A percentile compares a stretch with the other conserved stretches of the same genome.
These are phyloP conservation scores for Funneliformis geosporum DNA, from an alignment of 192 early-diverging fungal species.

Conservation along the genomic window DNA sequence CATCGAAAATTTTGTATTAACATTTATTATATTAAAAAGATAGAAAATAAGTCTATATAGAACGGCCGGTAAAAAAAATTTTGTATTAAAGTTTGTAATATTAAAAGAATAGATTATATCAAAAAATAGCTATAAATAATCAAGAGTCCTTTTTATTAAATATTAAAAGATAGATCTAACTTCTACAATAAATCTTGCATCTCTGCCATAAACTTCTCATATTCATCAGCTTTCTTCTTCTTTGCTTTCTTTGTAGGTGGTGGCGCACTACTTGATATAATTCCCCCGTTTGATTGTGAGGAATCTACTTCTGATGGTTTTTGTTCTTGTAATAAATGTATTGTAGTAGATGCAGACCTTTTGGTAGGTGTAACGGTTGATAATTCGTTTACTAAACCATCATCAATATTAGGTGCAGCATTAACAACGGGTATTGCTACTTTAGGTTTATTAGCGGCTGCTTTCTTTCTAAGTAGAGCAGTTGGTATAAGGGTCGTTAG, in stretches of 20 bases:
- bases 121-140: too few species aligned
- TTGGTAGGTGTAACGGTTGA: slow-evolving; percentile 13
- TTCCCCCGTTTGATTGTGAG: not conserved
- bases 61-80: too few species aligned
- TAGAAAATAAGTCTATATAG: too few species aligned
- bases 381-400: slow-evolving; percentile 24
- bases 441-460: slow-evolving; percentile 42
- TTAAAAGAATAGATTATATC: too few species aligned
- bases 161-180: too few species aligned
- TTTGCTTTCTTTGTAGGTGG: slow-evolving; percentile 32
- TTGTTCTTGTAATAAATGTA: slow-evolving; percentile 18
- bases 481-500: slow-evolving; percentile 71
- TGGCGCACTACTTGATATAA: slow-evolving; percentile 7
- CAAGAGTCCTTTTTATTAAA: not conserved
- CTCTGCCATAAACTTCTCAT: slow-evolving; percentile 62
- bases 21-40: too few species aligned
- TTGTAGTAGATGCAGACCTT: slow-evolving; percentile 7
- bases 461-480: slow-evolving; percentile 57
- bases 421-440: slow-evolving; percentile 63
- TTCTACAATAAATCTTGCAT: slow-evolving; percentile 48
- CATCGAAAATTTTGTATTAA: too few species aligned
- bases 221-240: slow-evolving; percentile 58
- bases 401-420: slow-evolving; percentile 69
- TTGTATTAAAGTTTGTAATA: too few species aligned
- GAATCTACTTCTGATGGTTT: not conserved